Evolutionary conservation across 257 asterid species (phyloP).

Genomic region (Scutellaria baicalensis): DNA sequence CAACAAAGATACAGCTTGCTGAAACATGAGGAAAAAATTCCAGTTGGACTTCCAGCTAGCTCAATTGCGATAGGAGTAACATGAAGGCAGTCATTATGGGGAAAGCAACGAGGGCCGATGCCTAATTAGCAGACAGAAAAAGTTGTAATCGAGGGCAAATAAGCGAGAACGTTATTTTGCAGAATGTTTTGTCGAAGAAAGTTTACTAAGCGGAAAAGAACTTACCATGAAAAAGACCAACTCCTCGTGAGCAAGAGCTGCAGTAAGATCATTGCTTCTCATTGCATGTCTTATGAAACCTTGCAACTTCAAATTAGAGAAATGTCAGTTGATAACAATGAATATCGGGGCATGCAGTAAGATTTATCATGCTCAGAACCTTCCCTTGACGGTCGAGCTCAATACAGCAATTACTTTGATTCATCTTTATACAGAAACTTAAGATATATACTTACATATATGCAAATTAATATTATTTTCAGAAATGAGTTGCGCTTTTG

Average conservation of each 20-base stretch:
- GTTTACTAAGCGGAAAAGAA: background rate
- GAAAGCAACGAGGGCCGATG: conserved; percentile 57
- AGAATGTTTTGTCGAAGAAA: background rate
- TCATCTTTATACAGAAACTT: background rate
- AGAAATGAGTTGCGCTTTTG: background rate
- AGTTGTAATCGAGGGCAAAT: conserved; percentile 3
- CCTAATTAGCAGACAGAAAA: conserved; percentile 33
- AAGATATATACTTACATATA: background rate
- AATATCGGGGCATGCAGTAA: background rate
- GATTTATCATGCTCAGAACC: conserved; percentile 4
- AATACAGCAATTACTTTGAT: background rate
- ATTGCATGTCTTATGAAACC: conserved; percentile 45
- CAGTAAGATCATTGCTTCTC: conserved; percentile 45
- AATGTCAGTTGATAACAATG: conserved; percentile 8
- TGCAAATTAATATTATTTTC: background rate
- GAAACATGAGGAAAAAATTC: background rate
- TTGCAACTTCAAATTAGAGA: conserved; percentile 48
- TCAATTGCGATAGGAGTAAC: conserved; percentile 39
- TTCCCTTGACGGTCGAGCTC: too few species aligned
- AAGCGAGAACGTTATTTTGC: background rate
- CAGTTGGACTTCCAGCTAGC: conserved; percentile 25
- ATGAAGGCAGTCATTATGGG: conserved; percentile 49
- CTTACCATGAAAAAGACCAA: conserved; percentile 68
- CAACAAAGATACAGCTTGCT: background rate
- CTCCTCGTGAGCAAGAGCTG: conserved; percentile 66